phyloP scores from a whole-genome alignment of 495 filamentous ascomycete species.

The Aspergillus campestris region DNA sequence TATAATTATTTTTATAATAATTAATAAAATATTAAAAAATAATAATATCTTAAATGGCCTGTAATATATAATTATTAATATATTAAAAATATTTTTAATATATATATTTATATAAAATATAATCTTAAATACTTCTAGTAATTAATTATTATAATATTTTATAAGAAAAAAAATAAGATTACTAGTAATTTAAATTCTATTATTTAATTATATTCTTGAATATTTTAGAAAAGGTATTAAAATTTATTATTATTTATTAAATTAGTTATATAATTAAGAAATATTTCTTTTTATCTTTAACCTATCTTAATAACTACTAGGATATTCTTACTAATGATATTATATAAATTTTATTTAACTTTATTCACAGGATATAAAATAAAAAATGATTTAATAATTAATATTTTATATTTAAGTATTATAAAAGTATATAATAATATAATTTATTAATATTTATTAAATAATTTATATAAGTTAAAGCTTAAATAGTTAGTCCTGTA shows the following conservation, averaged over 20 bases:
- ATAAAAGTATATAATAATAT: too few species aligned
- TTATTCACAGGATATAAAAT: constrained; percentile 11
- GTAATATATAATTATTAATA: constrained; percentile 2
- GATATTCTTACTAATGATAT: constrained; percentile 11
- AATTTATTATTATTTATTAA: constrained; percentile 15
- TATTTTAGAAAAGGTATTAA: constrained; percentile 23
- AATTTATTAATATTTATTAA: too few species aligned
- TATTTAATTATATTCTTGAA: constrained; percentile 24
- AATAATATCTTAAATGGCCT: constrained; percentile 17
- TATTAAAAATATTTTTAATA: constrained; percentile 15
- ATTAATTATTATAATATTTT: constrained; percentile 18
- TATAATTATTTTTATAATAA: constrained; percentile 7
- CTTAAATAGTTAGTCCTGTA: too few species aligned
- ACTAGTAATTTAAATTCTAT: constrained; percentile 19
- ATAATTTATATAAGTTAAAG: too few species aligned
- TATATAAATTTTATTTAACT: constrained; percentile 13
- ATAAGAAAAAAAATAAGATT: constrained; percentile 18
- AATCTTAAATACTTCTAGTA: constrained; percentile 17
- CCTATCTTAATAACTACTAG: constrained; percentile 16
- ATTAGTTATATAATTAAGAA: constrained; percentile 15
- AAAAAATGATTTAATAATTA: neutral
- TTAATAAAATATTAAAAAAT: constrained; percentile 18
- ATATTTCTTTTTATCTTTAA: constrained; percentile 13
- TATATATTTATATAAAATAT: constrained; percentile 12
- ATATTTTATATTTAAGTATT: too few species aligned